A percentile compares a stretch with the other conserved stretches of the same genome.
Evolutionary conservation across 768 basidiomycete genomes (phyloP).

Genomic region (Tylopilus sp.): DNA sequence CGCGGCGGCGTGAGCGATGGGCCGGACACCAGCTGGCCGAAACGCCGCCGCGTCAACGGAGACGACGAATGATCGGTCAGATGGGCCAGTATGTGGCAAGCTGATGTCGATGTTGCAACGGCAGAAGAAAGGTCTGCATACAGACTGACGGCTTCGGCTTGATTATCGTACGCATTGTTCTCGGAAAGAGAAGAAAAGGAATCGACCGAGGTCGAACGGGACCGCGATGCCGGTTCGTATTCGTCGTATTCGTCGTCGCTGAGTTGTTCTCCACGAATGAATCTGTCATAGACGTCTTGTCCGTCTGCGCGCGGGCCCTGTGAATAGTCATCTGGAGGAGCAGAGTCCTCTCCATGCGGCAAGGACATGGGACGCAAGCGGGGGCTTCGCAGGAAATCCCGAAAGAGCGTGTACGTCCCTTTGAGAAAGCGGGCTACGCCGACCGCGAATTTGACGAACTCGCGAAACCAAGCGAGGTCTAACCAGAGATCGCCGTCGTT

Average conservation of each 20-base stretch:
- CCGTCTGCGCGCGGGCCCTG: conserved; percentile 26
- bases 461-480: conserved; percentile 41
- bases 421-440: conserved; percentile 29
- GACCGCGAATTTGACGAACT: conserved; percentile 33
- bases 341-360: conserved; percentile 4
- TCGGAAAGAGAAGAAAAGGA: conserved; percentile 26
- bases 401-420: conserved; percentile 13
- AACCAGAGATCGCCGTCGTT: conserved; percentile 38
- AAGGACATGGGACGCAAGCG: conserved; percentile 7
- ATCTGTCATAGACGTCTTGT: conserved; percentile 48
- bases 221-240: conserved; percentile 24
- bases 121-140: conserved; percentile 52
- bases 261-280: conserved; percentile 56
- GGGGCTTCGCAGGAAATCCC: conserved; percentile 18
- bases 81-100: conserved; percentile 54
- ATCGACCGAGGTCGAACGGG: conserved; percentile 17
- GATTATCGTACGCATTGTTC: conserved; percentile 29
- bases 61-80: conserved; percentile 41
- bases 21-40: conserved; percentile 35
- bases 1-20: conserved; percentile 7
- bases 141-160: conserved; percentile 44
- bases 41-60: conserved; percentile 49
- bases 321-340: conserved; percentile 2
- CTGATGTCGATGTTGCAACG: conserved; percentile 31
- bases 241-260: conserved; percentile 50